Conservation (phyloP, 139 green algal species). For the Picochlorum sp. region DNA sequence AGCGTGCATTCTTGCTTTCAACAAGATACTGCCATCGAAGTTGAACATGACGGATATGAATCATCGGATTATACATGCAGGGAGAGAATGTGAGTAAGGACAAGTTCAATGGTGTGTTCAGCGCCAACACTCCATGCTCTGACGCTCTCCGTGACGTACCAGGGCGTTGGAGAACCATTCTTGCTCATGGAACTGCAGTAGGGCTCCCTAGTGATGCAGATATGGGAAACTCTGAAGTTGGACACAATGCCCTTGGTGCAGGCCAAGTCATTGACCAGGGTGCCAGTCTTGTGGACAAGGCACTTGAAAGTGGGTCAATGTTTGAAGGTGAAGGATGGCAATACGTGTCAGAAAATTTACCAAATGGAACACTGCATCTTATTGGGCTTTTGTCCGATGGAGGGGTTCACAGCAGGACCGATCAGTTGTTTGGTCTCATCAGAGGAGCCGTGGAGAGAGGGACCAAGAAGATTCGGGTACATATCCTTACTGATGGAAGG, state of each 20-base stretch:
- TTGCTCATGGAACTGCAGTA: constrained; percentile 83
- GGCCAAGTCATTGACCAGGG: constrained; percentile 91
- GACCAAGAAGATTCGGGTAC: constrained; percentile 79
- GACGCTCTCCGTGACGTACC: constrained; percentile 54
- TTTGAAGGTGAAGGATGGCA: constrained; percentile 46
- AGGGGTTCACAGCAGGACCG: constrained; percentile 69
- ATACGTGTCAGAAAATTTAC: constrained; percentile 34
- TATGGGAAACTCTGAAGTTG: constrained; percentile 85
- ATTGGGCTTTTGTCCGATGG: constrained; percentile 91
- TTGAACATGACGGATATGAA: neutral
- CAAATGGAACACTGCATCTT: constrained; percentile 84
- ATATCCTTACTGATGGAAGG: constrained; percentile 88
- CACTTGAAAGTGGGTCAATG: constrained; percentile 67
- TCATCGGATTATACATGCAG: constrained; percentile 4
- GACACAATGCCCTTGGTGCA: constrained; percentile 89
- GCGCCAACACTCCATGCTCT: constrained; percentile 60
- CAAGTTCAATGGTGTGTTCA: constrained; percentile 71
- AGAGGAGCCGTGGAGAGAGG: constrained; percentile 65
- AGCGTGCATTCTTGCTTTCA: too few relatives aligned
- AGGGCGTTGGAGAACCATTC: constrained; percentile 41
- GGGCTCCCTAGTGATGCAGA: constrained; percentile 85
- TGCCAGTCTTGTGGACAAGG: constrained; percentile 83
- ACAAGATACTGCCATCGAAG: too few relatives aligned
- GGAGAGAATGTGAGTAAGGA: constrained; percentile 71
- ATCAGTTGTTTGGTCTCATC: constrained; percentile 69